Evolutionary conservation across 2,329 filamentous ascomycete genomes (phyloP).

Genomic region (Ceratocystis diversiconidia): DNA sequence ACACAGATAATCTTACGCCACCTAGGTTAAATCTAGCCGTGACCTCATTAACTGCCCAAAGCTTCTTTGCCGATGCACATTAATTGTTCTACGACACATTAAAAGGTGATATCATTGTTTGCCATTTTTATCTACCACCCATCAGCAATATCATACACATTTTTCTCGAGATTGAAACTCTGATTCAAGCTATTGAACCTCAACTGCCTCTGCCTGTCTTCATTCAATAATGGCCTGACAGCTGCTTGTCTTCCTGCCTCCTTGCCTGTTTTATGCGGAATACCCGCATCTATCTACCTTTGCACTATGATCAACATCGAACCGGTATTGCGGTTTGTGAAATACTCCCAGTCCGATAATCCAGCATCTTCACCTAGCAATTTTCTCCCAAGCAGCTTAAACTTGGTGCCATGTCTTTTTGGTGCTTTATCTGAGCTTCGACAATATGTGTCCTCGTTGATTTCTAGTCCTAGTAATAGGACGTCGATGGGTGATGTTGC

Average conservation of each 20-base stretch:
- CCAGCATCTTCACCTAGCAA: background rate
- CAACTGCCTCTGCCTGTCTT: background rate
- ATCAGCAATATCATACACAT: background rate
- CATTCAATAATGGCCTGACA: background rate
- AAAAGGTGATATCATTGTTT: no score
- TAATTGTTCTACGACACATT: no score
- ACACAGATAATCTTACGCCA: background rate
- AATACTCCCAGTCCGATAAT: background rate
- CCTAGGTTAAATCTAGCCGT: no score
- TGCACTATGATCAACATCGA: background rate
- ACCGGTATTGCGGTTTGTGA: background rate
- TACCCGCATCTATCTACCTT: background rate
- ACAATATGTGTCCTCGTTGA: background rate
- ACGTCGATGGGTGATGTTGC: background rate
- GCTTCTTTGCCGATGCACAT: no score
- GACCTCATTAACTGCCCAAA: no score
- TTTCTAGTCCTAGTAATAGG: background rate
- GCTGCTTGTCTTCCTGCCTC: background rate
- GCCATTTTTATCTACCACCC: no score
- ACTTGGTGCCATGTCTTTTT: background rate
- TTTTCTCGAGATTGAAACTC: background rate
- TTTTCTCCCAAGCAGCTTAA: background rate
- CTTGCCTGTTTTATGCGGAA: background rate
- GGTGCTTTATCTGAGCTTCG: background rate
- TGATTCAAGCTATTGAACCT: background rate